Evolutionary conservation across 2,329 filamentous ascomycete genomes (phyloP), one percentile per base, ranked within the genome.

Genomic region (Monosporascus ibericus): DNA sequence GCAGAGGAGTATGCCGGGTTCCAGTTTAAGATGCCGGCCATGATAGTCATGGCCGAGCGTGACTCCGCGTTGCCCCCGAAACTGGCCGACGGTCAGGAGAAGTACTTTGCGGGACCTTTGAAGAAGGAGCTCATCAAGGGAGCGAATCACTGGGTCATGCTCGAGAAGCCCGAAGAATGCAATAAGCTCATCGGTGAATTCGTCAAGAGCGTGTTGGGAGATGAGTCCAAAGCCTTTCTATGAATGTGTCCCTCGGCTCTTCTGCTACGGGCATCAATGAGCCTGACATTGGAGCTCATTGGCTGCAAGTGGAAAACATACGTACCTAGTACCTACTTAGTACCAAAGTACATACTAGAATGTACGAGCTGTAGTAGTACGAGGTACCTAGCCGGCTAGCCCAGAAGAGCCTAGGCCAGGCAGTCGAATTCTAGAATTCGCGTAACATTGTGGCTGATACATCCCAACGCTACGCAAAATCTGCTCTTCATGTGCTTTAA

Each of bases 61-160:
- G 94, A 99, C 68, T 61, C 63, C 0, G 88, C 92, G 1, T 73
- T 97, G 59, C 87, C 85, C 52, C 84, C 88, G 1, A 73, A 77
- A 39, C 81, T 96, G 80, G 80, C 86, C 1, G 72, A 70, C 24
- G 80, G 81, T 0, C 96, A 96, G 90, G 84, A 84, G 20, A 74
- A 76, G 58, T 72, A 75, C 56, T 82, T 92, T 54, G 79, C 81
- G 2, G 77, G 82, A 47, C 69, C 95, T 15, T 47, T 51, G 63
- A 76, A 78, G 55, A 77, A 72, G 8, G 81, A 88, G 66, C 85
- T 96, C 7, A 51, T 65, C 22, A 47, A 52, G 25, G 70, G 85
- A 37, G 79, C 86, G 0, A 75, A 78, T 18, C 94, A 97, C 70
- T 97, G 92, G 92, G 88, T 86, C 46, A 71, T 95, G 65, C 85